Conservation (phyloP, 2,329 filamentous ascomycete genomes). For the Clarireedia monteithiana region DNA sequence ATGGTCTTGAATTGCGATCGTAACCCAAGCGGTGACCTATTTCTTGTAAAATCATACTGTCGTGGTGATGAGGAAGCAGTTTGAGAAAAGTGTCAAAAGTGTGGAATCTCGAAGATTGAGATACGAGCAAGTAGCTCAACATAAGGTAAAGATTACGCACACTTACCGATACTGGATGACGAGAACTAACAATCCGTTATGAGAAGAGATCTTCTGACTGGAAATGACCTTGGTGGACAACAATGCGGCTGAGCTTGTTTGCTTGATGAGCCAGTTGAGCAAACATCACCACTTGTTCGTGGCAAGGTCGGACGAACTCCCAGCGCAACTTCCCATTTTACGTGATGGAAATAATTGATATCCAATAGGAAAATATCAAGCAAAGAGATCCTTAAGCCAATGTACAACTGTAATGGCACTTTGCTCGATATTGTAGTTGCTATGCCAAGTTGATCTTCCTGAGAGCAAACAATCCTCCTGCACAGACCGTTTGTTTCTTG, state of each 20-base stretch:
- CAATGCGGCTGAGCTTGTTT: background rate
- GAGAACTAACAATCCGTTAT: background rate
- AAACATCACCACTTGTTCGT: slow-evolving; percentile 1
- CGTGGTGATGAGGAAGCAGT: too few relatives aligned
- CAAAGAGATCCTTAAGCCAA: background rate
- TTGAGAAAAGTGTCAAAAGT: too few relatives aligned
- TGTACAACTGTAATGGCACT: background rate
- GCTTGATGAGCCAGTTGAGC: background rate
- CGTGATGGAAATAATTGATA: background rate
- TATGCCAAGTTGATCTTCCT: background rate
- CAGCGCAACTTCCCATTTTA: too few relatives aligned
- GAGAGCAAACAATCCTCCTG: too few relatives aligned
- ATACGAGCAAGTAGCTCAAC: background rate
- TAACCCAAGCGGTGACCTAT: too few relatives aligned
- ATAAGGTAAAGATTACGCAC: background rate
- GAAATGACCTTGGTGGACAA: background rate
- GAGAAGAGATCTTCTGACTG: slow-evolving; percentile 1
- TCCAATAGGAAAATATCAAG: background rate
- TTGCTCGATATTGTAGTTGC: background rate
- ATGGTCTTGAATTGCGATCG: slow-evolving; percentile 1
- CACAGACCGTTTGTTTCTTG: too few relatives aligned
- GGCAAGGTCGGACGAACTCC: background rate
- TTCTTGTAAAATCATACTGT: too few relatives aligned
- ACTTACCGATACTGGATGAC: slow-evolving; percentile 3
- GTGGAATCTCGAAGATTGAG: background rate